A percentile compares a stretch with the other conserved stretches of the same genome.
phyloP scores from a whole-genome alignment of 805 yeast genomes.

The Saccharomycopsis sp. region DNA sequence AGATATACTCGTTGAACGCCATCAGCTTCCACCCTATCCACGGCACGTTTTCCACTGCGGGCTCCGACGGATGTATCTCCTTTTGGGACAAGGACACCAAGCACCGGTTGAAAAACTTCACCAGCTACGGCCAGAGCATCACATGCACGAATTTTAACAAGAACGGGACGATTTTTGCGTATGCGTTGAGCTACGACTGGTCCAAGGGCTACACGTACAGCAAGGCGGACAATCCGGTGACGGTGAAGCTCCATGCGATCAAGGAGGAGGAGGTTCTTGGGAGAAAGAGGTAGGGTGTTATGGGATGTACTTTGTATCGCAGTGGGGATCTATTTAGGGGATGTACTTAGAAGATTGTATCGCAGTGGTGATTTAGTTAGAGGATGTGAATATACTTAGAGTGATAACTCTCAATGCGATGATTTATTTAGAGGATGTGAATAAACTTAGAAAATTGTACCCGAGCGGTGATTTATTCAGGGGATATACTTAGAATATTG shows the following conservation, averaged over 20 bases:
- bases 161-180: conserved; percentile 79
- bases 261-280: conserved; percentile 79
- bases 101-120: conserved; percentile 78
- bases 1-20: conserved; percentile 72
- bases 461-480: no score
- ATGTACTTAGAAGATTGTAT: no score
- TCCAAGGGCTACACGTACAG: conserved; percentile 79
- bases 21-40: conserved; percentile 81
- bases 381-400: no score
- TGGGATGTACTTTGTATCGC: no score
- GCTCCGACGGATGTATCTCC: conserved; percentile 88
- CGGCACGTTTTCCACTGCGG: conserved; percentile 91
- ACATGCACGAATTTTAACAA: conserved; percentile 76
- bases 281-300: conserved; percentile 27
- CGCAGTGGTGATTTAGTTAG: no score
- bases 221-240: conserved; percentile 65
- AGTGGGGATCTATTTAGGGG: no score
- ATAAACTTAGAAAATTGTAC: no score
- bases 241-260: conserved; percentile 75
- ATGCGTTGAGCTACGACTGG: conserved; percentile 95
- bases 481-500: no score
- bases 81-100: conserved; percentile 95
- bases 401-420: no score
- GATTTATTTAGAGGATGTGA: no score
- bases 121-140: conserved; percentile 59